These are phyloP conservation scores for Alternaria triticina DNA, from an alignment of 2,329 filamentous ascomycete genomes.

Conservation along the genomic window DNA sequence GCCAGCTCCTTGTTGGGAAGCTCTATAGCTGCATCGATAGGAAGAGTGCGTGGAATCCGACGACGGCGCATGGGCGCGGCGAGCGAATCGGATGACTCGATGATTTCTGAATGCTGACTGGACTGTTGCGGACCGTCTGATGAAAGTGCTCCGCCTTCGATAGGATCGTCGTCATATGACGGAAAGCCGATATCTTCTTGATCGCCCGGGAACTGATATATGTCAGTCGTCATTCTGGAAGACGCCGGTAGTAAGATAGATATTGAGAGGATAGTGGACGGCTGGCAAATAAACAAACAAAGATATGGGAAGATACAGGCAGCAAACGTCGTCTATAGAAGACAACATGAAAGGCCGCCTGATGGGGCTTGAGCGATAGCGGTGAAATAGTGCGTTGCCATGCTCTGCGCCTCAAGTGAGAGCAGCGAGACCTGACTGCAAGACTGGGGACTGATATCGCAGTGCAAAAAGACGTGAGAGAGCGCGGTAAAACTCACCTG, in stretches of 20 bases:
- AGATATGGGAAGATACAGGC: neutral
- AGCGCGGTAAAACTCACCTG: slow-evolving; percentile 44
- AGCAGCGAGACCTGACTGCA: neutral
- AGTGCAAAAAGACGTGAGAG: slow-evolving; percentile 9
- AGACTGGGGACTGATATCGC: neutral
- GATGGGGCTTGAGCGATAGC: neutral
- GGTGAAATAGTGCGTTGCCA: slow-evolving; percentile 10
- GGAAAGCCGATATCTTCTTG: slow-evolving; percentile 42
- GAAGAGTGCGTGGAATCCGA: slow-evolving; percentile 51
- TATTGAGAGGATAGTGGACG: too few species aligned
- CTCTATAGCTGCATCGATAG: slow-evolving; percentile 57
- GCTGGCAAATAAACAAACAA: neutral
- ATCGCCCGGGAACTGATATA: slow-evolving; percentile 29
- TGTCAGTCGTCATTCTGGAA: slow-evolving; percentile 16
- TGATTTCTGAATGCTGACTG: slow-evolving; percentile 24
- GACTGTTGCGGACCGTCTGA: slow-evolving; percentile 14
- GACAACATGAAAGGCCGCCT: neutral
- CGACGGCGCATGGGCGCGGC: slow-evolving; percentile 51
- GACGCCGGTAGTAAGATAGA: neutral
- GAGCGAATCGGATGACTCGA: slow-evolving; percentile 46
- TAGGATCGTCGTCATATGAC: slow-evolving; percentile 42
- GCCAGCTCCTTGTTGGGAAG: slow-evolving; percentile 63
- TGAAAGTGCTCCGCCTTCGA: slow-evolving; percentile 38
- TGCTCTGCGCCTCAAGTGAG: neutral
- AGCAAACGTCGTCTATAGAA: neutral